Base-by-base conservation (phyloP, 306 rosid genomes). In the Luffa acutangula region DNA sequence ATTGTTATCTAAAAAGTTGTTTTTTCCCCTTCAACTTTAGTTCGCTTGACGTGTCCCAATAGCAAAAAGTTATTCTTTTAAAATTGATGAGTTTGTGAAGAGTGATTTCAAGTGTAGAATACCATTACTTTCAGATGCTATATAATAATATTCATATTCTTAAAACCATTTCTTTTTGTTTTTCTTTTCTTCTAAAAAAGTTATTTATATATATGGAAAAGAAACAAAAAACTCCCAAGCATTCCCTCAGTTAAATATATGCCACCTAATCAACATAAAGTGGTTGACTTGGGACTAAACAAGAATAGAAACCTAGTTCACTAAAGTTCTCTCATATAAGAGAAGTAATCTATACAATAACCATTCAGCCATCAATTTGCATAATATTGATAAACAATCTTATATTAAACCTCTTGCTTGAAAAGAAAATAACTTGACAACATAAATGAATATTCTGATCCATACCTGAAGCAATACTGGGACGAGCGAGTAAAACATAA, bases 391-490 rank as follows among this genome's bases (percentile, higher is more conserved):
- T n/a, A 70, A 70, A 41, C 75, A n/a, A 17, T 42, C 36, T 69
- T 41, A 69, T 9, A 42, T 69, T 18, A 9, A 9, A 9, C 51
- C 74, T 69, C 33, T 12, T 69, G 51, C 53, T 18, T n/a, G 54
- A n/a, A 39, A 69, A 33, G 41, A 63, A 63, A 34, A 63, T 20
- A 34, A 63, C 70, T 36, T 5, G 9, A 69, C 75, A 65, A 37
- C 49, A 66, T 18, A 10, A 66, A 66, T 10, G 43, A n/a, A 76
- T 53, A 17, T 56, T 83, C 62, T 76, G 64, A 81, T 37, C 49
- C 85, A 51, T 80, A 95, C 99, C 99, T 92, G 89, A 34, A 95
- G 99, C 82, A 93, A 81, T 81, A 92, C 75, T 46, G 97, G 99
- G 54, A 95, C 99, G 25, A 91, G 79, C 65, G 99, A 95, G 85